Percentiles rank a stretch among this genome's conserved stretches.
Conservation (phyloP, 2,329 filamentous ascomycete species). For the Epicoccum sorghinum region DNA sequence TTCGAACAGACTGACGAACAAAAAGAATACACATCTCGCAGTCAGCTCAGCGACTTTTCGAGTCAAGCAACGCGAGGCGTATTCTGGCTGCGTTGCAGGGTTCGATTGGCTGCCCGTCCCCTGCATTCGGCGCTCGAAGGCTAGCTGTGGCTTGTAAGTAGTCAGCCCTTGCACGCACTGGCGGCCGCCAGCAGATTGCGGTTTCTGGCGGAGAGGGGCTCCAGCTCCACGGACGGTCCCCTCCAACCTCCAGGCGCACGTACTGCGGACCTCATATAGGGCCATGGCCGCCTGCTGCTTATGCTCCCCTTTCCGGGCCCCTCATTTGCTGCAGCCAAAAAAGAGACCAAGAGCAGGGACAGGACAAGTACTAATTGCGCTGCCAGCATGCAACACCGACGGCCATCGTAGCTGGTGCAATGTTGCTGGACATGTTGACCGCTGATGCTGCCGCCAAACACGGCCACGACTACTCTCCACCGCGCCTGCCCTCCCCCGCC, state of each 20-base stretch:
- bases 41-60: not conserved
- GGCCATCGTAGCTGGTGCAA: constrained; percentile 25
- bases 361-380: constrained; percentile 18
- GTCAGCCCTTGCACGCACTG: constrained; percentile 9
- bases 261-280: constrained; percentile 19
- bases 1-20: not conserved
- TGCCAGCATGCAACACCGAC: constrained; percentile 27
- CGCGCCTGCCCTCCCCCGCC: constrained; percentile 25
- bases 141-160: constrained; percentile 42
- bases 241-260: constrained; percentile 32
- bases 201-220: constrained; percentile 20
- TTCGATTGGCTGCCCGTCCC: constrained; percentile 13
- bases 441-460: constrained; percentile 44
- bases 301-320: constrained; percentile 14
- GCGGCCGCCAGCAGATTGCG: constrained; percentile 21
- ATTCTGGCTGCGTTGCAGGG: not conserved
- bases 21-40: constrained; percentile 3
- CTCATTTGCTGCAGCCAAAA: not conserved
- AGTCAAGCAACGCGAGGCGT: too few species aligned
- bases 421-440: constrained; percentile 49
- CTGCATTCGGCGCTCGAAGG: constrained; percentile 22
- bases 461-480: constrained; percentile 32
- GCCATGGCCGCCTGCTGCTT: constrained; percentile 15
- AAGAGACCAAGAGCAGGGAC: too few species aligned
- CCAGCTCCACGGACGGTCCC: constrained; percentile 13